Percentiles rank a stretch among this genome's conserved stretches.
These are phyloP conservation scores for Podaxis pistillaris DNA, from an alignment of 768 basidiomycete species.

Conservation along the genomic window DNA sequence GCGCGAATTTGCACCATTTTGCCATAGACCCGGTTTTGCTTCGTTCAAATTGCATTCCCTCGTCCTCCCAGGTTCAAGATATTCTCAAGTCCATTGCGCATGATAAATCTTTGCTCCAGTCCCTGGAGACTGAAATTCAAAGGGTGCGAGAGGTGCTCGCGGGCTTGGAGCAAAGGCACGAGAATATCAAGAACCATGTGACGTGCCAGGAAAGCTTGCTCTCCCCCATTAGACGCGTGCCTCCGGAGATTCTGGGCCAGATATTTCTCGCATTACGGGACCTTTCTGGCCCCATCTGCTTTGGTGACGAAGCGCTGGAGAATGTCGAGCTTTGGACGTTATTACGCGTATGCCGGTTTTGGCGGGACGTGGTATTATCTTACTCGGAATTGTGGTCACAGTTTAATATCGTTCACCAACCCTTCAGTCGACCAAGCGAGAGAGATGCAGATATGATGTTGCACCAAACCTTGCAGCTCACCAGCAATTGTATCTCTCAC, in stretches of 20 bases:
- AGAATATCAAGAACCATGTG: constrained; percentile 4
- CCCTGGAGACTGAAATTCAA: constrained; percentile 13
- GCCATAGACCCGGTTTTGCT: background rate
- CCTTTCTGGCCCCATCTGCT: background rate
- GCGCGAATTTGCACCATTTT: background rate
- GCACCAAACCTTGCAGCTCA: background rate
- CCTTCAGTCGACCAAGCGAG: constrained; percentile 3
- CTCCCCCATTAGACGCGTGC: constrained; percentile 18
- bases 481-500: background rate
- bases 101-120: background rate
- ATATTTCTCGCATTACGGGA: constrained; percentile 18
- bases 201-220: constrained; percentile 16
- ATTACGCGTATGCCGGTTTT: constrained; percentile 8
- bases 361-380: constrained; percentile 7
- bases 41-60: background rate
- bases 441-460: background rate
- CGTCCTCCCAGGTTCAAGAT: background rate
- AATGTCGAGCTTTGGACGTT: constrained; percentile 7
- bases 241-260: constrained; percentile 21
- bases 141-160: constrained; percentile 8
- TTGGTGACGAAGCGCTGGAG: constrained; percentile 8
- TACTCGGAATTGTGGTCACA: constrained; percentile 9
- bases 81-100: background rate
- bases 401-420: constrained; percentile 1
- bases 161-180: constrained; percentile 5